A percentile compares a stretch with the other conserved stretches of the same genome.
phyloP scores from a whole-genome alignment of 495 filamentous ascomycete species.

The Neurospora terricola region DNA sequence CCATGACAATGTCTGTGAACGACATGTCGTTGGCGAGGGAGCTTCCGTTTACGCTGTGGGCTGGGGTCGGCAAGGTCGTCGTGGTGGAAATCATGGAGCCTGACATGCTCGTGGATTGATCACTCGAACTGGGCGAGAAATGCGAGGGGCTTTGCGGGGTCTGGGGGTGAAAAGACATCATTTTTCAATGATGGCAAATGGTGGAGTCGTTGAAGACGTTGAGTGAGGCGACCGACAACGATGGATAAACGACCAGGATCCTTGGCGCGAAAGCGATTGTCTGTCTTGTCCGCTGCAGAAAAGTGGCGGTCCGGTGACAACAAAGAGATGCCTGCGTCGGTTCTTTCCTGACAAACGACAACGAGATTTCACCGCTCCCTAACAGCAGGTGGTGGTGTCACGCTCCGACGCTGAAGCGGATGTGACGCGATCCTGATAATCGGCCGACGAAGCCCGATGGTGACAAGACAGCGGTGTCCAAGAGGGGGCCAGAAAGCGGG shows the following conservation, averaged over 20 bases:
- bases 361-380: not conserved
- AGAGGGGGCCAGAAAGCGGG: conserved; percentile 13
- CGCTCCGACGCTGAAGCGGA: not conserved
- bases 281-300: not conserved
- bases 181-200: conserved; percentile 18
- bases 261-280: conserved; percentile 3
- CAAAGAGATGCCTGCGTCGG: not conserved
- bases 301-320: conserved; percentile 2
- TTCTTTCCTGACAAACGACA: not conserved
- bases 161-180: conserved; percentile 48
- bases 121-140: conserved; percentile 36
- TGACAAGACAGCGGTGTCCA: not conserved
- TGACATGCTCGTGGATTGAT: conserved; percentile 33
- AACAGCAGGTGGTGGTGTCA: not conserved
- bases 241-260: conserved; percentile 5
- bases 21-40: conserved; percentile 31
- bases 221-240: conserved; percentile 8
- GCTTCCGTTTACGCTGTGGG: conserved; percentile 49
- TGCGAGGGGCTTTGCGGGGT: conserved; percentile 52
- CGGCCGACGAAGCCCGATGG: not conserved
- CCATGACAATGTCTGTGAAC: conserved; percentile 28
- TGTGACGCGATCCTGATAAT: not conserved
- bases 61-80: conserved; percentile 39
- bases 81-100: conserved; percentile 35
- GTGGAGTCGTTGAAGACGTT: conserved; percentile 8